Evolutionary conservation across 108 stramenopile species (phyloP), one percentile per base, ranked within the genome.

Genomic region (Nannochloropsis oceanica): DNA sequence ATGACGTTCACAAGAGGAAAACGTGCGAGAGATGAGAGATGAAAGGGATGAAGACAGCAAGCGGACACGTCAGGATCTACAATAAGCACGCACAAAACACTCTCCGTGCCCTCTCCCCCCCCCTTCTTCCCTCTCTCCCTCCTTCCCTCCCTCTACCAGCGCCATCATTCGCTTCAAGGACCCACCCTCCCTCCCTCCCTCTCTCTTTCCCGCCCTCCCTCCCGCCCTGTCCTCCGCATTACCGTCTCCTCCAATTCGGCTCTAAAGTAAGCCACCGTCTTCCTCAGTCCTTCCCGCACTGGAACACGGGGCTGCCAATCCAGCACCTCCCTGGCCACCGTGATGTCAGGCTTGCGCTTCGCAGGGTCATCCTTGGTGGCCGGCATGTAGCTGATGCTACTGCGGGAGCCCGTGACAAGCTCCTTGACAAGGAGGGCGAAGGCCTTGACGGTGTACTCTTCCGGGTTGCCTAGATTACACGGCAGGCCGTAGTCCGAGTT

Each of bases 381-480:
- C 2, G 59, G 59, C 59, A 73, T 73, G 59, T 73, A n/a, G 59
- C 18, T n/a, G 59, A 73, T 73, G 59, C 8, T n/a, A n/a, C 22
- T n/a, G 59, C 22, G 5, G n/a, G 59, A 73, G 59, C 59, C 59
- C 59, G n/a, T n/a, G 2, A 73, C 59, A 7, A 73, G 59, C 9
- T 73, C 59, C 59, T 73, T 73, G 8, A 73, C 59, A 9, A 93
- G 90, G 34, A 92, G 86, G 8, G 98, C 97, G 86, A 97, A 99
- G 34, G 95, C 91, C 87, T 91, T 92, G 80, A 99, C 94, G 20
- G 97, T 93, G 92, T 95, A 97, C 87, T 99, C 99, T 80, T 95
- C 93, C 0, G 99, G 99, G 90, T 99, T 99, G 22, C 99, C 99
- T 26, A 99, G 86, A 91, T 99, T 99, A 20, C 97, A 96, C 0